Conservation (phyloP, 2,329 filamentous ascomycete genomes). For the Neonectria neomacrospora region DNA sequence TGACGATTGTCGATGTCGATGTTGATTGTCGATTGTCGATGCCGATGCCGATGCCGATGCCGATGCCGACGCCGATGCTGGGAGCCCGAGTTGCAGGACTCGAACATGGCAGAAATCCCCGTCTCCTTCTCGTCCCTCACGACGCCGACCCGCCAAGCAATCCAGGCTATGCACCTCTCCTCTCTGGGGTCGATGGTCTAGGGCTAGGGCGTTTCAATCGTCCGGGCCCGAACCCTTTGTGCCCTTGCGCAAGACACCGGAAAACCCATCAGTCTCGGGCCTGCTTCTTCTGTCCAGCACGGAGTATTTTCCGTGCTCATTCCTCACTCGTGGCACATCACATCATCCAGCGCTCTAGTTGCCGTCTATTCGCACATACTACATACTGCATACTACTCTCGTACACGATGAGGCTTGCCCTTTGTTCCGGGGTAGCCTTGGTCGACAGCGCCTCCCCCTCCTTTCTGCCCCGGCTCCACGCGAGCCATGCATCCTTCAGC, state of each 20-base stretch:
- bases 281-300: conserved; percentile 3
- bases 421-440: conserved; percentile 23
- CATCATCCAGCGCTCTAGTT: no score
- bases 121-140: conserved; percentile 8
- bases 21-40: no score
- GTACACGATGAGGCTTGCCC: background rate
- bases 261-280: conserved; percentile 23
- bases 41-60: background rate
- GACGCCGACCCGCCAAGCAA: conserved; percentile 17
- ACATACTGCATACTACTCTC: no score
- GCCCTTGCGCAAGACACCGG: conserved; percentile 22
- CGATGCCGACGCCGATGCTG: background rate
- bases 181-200: conserved; percentile 32
- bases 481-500: conserved; percentile 29
- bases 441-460: conserved; percentile 29
- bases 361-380: no score
- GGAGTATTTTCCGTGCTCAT: background rate
- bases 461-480: conserved; percentile 31
- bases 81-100: conserved; percentile 1
- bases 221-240: conserved; percentile 25
- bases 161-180: conserved; percentile 29
- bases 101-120: background rate
- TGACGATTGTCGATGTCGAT: conserved; percentile 13
- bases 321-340: background rate
- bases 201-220: conserved; percentile 36